Percentiles rank a stretch among this genome's conserved stretches.
phyloP scores from a whole-genome alignment of 441 rosid genomes.

The Viola pubescens region DNA sequence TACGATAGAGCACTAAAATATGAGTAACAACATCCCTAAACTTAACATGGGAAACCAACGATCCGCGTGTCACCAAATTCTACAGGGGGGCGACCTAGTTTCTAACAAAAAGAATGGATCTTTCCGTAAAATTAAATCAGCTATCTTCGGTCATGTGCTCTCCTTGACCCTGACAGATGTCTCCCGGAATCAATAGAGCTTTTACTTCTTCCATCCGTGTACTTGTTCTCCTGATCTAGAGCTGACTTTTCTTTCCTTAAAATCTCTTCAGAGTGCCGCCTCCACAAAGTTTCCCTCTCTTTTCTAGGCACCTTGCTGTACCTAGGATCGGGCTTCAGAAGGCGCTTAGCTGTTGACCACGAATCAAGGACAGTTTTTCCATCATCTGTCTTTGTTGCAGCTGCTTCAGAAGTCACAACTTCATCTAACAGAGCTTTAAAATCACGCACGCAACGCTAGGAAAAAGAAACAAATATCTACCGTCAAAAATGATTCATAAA shows the following conservation, averaged over 20 bases:
- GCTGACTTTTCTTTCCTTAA: conserved; percentile 48
- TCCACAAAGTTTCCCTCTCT: conserved; percentile 81
- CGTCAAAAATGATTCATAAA: not conserved
- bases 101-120: not conserved
- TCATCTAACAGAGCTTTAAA: conserved; percentile 66
- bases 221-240: conserved; percentile 40
- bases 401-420: conserved; percentile 64
- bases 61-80: no score
- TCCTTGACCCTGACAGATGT: conserved; percentile 36
- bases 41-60: no score
- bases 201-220: conserved; percentile 38
- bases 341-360: conserved; percentile 87
- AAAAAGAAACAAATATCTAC: not conserved
- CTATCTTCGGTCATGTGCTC: conserved; percentile 23
- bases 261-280: conserved; percentile 58
- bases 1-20: no score
- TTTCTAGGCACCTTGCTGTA: conserved; percentile 84
- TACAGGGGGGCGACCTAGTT: not conserved
- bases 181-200: conserved; percentile 35
- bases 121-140: not conserved
- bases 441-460: conserved; percentile 61
- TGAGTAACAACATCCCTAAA: no score
- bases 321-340: conserved; percentile 67
- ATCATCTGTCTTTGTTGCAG: conserved; percentile 60
- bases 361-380: conserved; percentile 78